These are phyloP conservation scores for Turnera subulata DNA, from an alignment of 345 rosid species.

Conservation along the genomic window DNA sequence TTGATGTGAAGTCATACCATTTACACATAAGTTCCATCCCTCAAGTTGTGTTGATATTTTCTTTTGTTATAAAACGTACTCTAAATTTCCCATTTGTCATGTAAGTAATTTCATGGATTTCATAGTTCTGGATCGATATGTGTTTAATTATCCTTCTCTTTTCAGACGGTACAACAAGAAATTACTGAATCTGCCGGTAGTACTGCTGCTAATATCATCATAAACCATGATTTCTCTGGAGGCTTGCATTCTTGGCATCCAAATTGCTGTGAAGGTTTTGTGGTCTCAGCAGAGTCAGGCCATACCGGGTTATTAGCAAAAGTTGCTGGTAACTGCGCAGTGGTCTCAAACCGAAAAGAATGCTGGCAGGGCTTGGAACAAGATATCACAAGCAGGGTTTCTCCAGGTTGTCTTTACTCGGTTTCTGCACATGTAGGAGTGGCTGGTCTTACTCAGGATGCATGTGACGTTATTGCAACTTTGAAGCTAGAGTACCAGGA, in stretches of 20 bases:
- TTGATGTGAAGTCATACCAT: background rate
- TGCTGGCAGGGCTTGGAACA: conserved; percentile 96
- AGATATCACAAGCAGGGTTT: conserved; percentile 66
- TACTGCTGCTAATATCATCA: conserved; percentile 40
- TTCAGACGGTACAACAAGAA: conserved; percentile 29
- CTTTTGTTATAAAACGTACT: background rate
- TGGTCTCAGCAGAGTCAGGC: conserved; percentile 39
- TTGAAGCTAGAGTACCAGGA: conserved; percentile 53
- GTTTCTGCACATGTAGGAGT: conserved; percentile 75
- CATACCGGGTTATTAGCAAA: conserved; percentile 32
- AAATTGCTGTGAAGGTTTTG: conserved; percentile 67
- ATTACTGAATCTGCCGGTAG: conserved; percentile 23
- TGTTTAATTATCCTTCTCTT: conserved; percentile 11
- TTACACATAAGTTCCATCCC: no score
- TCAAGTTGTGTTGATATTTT: background rate
- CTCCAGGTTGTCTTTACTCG: conserved; percentile 48
- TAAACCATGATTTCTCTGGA: conserved; percentile 71
- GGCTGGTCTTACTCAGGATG: conserved; percentile 51
- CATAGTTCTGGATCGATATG: background rate
- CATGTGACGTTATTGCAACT: conserved; percentile 72
- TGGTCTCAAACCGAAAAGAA: conserved; percentile 70
- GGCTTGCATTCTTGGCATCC: conserved; percentile 70
- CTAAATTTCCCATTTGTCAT: background rate
- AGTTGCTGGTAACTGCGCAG: conserved; percentile 49
- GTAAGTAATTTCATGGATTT: background rate